Conservation (phyloP, 2,329 filamentous ascomycete species). For the Pseudogymnoascus sp. region DNA sequence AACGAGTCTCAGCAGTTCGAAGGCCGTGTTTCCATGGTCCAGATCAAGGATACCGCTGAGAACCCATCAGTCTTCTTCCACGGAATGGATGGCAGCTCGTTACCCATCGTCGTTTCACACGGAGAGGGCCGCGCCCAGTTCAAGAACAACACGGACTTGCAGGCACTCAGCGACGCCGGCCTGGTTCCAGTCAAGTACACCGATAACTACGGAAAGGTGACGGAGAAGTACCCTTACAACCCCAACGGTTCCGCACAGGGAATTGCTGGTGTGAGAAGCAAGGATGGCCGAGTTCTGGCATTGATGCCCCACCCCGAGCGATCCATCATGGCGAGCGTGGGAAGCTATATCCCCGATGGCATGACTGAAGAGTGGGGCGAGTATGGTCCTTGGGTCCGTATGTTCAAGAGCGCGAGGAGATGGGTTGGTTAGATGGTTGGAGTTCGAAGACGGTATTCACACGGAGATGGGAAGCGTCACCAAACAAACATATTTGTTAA, state of each 20-base stretch:
- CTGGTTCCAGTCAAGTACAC: constrained; percentile 76
- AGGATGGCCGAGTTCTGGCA: constrained; percentile 60
- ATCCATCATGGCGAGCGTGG: constrained; percentile 58
- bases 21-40: constrained; percentile 77
- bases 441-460: not conserved
- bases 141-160: constrained; percentile 42
- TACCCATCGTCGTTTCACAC: constrained; percentile 85
- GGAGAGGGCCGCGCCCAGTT: constrained; percentile 82
- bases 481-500: not conserved
- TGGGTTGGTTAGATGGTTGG: constrained; percentile 53
- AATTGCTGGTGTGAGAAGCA: constrained; percentile 59
- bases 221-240: constrained; percentile 82
- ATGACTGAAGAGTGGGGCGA: constrained; percentile 57
- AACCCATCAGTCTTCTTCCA: constrained; percentile 75
- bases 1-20: constrained; percentile 88
- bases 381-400: constrained; percentile 60
- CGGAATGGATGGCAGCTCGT: constrained; percentile 72
- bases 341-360: constrained; percentile 55
- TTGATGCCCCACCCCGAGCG: constrained; percentile 72
- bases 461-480: not conserved
- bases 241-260: constrained; percentile 65
- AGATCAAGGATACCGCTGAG: constrained; percentile 56
- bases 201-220: constrained; percentile 69
- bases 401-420: constrained; percentile 65
- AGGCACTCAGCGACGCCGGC: constrained; percentile 54